Evolutionary conservation across 225 moss, liverwort and hornwort genomes (phyloP).

Genomic region (Lunularia cruciata): DNA sequence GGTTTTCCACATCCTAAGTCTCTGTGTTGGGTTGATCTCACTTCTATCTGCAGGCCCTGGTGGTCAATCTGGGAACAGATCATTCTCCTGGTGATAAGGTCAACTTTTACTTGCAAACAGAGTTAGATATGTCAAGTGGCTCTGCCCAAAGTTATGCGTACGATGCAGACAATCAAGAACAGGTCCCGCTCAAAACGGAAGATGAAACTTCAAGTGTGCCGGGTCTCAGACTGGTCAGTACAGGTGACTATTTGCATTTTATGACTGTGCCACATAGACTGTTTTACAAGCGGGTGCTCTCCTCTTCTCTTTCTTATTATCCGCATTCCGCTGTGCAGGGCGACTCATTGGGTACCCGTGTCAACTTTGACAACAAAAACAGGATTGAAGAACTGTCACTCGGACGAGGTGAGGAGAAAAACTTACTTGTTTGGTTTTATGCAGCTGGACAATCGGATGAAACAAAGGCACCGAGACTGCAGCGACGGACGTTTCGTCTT

Average conservation of each 20-base stretch:
- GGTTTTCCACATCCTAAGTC: background rate
- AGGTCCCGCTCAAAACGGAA: constrained; percentile 51
- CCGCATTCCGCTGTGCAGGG: constrained; percentile 50
- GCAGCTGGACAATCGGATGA: constrained; percentile 69
- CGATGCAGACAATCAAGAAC: constrained; percentile 54
- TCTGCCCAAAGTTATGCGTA: constrained; percentile 36
- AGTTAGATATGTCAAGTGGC: constrained; percentile 64
- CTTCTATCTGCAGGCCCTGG: constrained; percentile 57
- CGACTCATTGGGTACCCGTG: constrained; percentile 55
- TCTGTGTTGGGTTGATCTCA: too few species aligned
- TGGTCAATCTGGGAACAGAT: constrained; percentile 84
- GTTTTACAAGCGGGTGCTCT: background rate
- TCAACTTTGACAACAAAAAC: constrained; percentile 77
- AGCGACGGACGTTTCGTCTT: constrained; percentile 74
- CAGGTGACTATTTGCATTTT: background rate
- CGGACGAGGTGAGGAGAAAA: constrained; percentile 88
- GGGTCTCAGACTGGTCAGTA: constrained; percentile 63
- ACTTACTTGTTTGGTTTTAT: constrained; percentile 81
- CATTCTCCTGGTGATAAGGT: constrained; percentile 82
- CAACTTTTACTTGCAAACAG: constrained; percentile 69
- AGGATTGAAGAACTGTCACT: constrained; percentile 72
- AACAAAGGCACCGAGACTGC: constrained; percentile 67
- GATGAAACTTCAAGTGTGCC: constrained; percentile 50
- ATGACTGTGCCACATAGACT: background rate
- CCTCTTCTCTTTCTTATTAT: background rate